Base-by-base conservation (phyloP, 768 basidiomycete species). In the Podaxis mareebaensis region DNA sequence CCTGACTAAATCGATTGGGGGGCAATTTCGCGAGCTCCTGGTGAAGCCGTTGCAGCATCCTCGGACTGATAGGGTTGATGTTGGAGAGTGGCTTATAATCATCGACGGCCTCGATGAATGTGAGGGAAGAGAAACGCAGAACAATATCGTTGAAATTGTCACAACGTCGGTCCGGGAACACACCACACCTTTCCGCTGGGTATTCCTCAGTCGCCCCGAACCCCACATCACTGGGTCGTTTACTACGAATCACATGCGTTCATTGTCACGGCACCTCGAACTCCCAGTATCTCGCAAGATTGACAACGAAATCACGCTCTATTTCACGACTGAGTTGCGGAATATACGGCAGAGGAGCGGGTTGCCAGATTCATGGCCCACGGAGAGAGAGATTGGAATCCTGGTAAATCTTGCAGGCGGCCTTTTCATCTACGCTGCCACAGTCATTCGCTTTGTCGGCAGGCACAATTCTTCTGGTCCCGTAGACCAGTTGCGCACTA, bases 381-480 rank as follows among this genome's bases (percentile, higher is more conserved):
- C 49, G 4, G 59, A 67, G 33, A 26, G 24, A 4, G 49, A 56
- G 5, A 20, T 67, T 22, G 15, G 53, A 7, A 57, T n/a, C 2
- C 60, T 64, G 11, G 58, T 58, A 0, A 4, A 33, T 1, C 49
- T 46, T 15, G 28, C 63, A 11, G 60, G 63, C 6, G 63, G 62
- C 1, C 42, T 40, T 13, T 64, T 56, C 51, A 54, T 61, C 17
- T 64, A 52, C 8, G 58, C 63, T 2, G 54, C 52, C 7, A 61
- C 60, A 8, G 51, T 58, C 17, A 49, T 67, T 17, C 56, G 51
- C 17, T 67, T 56, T 24, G 40, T 67, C 24, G 36, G 51, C n/a
- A 53, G 58, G 17, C 53, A 30, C 8, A 39, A 39, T 0, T 53
- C 39, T 17, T 26, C 24, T 24, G 39, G 56, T 12, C 48, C 49